phyloP scores from a whole-genome alignment of 176 grass and related monocot species.

The Alloteropsis semialata region DNA sequence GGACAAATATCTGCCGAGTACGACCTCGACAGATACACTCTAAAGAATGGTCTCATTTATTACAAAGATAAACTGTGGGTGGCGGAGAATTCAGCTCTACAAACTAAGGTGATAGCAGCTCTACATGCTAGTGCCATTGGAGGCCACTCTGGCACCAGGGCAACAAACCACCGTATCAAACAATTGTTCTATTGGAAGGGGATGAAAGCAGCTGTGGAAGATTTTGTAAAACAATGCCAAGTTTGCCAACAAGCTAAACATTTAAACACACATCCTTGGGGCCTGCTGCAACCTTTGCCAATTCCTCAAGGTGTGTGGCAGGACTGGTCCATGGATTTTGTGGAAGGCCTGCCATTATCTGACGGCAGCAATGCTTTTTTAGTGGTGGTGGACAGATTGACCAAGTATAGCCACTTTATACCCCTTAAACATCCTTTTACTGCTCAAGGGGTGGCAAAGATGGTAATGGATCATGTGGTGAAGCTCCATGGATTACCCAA shows the following conservation, averaged over 20 bases:
- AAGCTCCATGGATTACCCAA: not conserved
- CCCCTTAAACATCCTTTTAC: not conserved
- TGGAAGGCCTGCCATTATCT: too few relatives aligned
- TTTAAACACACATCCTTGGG: accelerated
- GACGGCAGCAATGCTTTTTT: too few relatives aligned
- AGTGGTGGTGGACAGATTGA: not conserved
- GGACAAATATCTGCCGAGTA: too few relatives aligned
- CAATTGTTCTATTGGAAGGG: not conserved
- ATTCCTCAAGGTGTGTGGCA: not conserved
- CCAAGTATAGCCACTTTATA: not conserved
- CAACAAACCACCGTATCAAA: not conserved
- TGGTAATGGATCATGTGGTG: not conserved
- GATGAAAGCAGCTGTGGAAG: not conserved
- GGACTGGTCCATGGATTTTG: not conserved
- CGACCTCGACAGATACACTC: too few relatives aligned
- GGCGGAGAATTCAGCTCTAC: not conserved
- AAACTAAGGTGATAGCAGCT: not conserved
- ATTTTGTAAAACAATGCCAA: not conserved
- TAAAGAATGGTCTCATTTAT: not conserved
- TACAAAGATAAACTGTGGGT: not conserved
- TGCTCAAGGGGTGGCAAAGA: not conserved
- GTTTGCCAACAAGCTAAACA: not conserved
- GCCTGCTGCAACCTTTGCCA: not conserved
- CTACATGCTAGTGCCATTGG: not conserved
- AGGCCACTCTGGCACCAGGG: not conserved